These are phyloP conservation scores for Chrysochromulina tobinii DNA, from an alignment of 78 protist species.

Conservation along the genomic window DNA sequence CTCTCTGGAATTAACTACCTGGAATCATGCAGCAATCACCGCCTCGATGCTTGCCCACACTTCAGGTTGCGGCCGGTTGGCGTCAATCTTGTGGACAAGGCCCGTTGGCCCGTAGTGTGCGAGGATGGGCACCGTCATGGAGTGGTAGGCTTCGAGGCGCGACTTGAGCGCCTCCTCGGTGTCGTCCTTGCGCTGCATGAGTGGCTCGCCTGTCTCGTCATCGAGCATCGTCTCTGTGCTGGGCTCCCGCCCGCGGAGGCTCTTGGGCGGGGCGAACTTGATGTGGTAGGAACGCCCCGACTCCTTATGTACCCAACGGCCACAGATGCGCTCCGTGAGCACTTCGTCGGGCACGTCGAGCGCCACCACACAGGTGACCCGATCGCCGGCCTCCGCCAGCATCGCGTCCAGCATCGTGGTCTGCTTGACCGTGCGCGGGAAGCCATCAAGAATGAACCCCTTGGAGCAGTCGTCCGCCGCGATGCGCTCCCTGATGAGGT, in stretches of 20 bases:
- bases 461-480: neutral
- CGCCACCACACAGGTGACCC: conserved; percentile 38
- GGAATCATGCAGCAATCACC: neutral
- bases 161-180: conserved; percentile 35
- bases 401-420: neutral
- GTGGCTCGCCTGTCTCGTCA: neutral
- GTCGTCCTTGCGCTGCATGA: conserved; percentile 65
- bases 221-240: too few relatives aligned
- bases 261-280: conserved; percentile 53
- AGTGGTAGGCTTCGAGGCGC: conserved; percentile 53
- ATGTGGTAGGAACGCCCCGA: conserved; percentile 72
- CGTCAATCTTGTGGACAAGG: neutral
- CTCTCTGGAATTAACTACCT: too few relatives aligned
- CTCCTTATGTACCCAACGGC: conserved; percentile 65
- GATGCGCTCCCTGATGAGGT: conserved; percentile 40
- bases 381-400: conserved; percentile 2
- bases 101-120: neutral
- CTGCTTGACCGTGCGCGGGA: conserved; percentile 66
- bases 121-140: neutral
- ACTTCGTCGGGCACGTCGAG: conserved; percentile 56
- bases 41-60: neutral
- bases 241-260: neutral
- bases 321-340: conserved; percentile 49
- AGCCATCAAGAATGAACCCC: conserved; percentile 83
- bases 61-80: neutral